Percentiles rank a stretch among this genome's conserved stretches.
Evolutionary conservation across 2,329 filamentous ascomycete genomes (phyloP).

Genomic region (Aspergillus pseudoviridinutans): DNA sequence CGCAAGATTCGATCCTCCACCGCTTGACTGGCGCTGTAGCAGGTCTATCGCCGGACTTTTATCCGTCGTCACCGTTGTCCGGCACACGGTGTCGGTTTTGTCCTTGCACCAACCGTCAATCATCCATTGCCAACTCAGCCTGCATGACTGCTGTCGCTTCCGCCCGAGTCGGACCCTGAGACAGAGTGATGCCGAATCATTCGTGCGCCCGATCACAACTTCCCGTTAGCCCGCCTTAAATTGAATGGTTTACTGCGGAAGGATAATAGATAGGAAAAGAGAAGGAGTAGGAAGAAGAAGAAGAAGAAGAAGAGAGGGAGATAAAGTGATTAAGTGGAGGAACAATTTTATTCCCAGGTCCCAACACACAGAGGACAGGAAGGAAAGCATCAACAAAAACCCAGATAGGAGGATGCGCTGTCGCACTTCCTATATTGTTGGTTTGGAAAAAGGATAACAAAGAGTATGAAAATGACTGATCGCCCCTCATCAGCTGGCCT

Average conservation of each 20-base stretch:
- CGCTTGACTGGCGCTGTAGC: conserved; percentile 30
- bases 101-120: background rate
- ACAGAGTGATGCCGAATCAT: conserved; percentile 30
- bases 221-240: conserved; percentile 22
- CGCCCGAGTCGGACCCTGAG: conserved; percentile 12
- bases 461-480: conserved; percentile 32
- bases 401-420: conserved; percentile 25
- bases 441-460: conserved; percentile 12
- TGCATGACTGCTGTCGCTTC: conserved; percentile 16
- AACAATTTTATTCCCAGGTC: background rate
- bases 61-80: conserved; percentile 21
- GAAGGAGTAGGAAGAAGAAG: conserved; percentile 2
- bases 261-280: conserved; percentile 4
- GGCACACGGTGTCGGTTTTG: conserved; percentile 20
- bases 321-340: background rate
- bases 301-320: conserved; percentile 1
- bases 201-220: conserved; percentile 24
- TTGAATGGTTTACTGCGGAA: conserved; percentile 1
- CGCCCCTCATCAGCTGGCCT: conserved; percentile 26
- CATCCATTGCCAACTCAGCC: conserved; percentile 7
- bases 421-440: conserved; percentile 21
- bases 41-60: conserved; percentile 22
- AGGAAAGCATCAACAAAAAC: background rate
- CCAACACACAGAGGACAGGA: background rate
- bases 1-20: conserved; percentile 9